Evolutionary conservation across 2,329 filamentous ascomycete genomes (phyloP), one percentile per base, ranked within the genome.

Genomic region (Harringtonia lauricola): DNA sequence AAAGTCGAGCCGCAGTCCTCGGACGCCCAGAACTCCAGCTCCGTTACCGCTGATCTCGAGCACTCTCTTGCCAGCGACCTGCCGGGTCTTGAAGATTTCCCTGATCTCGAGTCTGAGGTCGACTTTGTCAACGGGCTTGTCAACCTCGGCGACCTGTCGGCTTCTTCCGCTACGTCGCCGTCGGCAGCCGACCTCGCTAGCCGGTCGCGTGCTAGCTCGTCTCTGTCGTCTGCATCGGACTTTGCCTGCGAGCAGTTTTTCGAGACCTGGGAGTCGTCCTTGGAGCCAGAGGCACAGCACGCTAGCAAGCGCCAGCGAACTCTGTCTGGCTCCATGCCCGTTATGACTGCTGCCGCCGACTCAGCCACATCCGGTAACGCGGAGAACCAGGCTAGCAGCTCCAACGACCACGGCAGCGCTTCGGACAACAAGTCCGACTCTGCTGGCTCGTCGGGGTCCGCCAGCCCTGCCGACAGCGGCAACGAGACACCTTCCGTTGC

Each of bases 61-160:
- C 55, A 64, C 39, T 59, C 63, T n/a, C 51, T 68, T 21, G 65
- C 69, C 52, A 67, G 74, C 65, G 75, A 75, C 21, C 72, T 92
- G 26, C 81, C 84, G 22, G 70, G 73, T 9, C 94, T 94, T 54
- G 86, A 94, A 61, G 84, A 87, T 52, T 78, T 94, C 52, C 92
- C 89, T 21, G 88, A 94, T 55, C 74, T 95, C 45, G 89, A 95
- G 60, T 88, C 85, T 1, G 89, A 95, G 56, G 86, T 94, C 72
- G 86, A 92, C 59, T 87, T 94, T 56, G 74, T 79, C 55, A 81
- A 78, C 59, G 74, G 76, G 44, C 74, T 94, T 9, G 80, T 87
- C 51, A 79, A 86, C 57, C 82, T 88, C 45, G 62, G 61, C 22
- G 70, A 75, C 24, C 33, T 44, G 37, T 44, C 48, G 17, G 33